A percentile compares a stretch with the other conserved stretches of the same genome.
Evolutionary conservation across 805 yeast genomes (phyloP).

Genomic region (Jamesozyma lodderae): DNA sequence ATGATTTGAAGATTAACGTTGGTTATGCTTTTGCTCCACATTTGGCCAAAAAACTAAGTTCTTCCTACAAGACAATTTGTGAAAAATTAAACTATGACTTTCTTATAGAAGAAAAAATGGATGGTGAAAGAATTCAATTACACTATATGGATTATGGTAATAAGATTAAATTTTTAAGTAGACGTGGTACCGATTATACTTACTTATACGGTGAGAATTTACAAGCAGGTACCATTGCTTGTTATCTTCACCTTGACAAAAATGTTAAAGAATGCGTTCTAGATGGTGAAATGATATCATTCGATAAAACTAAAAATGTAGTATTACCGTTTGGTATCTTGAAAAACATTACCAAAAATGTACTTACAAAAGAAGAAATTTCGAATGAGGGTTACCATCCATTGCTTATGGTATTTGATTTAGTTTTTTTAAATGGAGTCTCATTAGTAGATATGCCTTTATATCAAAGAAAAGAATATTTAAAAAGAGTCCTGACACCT

Average conservation of each 20-base stretch:
- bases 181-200: slow-evolving; percentile 69
- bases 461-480: slow-evolving; percentile 43
- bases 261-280: slow-evolving; percentile 36
- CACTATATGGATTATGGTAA: slow-evolving; percentile 49
- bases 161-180: slow-evolving; percentile 34
- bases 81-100: slow-evolving; percentile 40
- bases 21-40: slow-evolving; percentile 61
- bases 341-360: slow-evolving; percentile 57
- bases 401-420: slow-evolving; percentile 59
- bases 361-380: slow-evolving; percentile 36
- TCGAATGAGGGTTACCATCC: slow-evolving; percentile 39
- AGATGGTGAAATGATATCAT: slow-evolving; percentile 94
- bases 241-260: slow-evolving; percentile 34
- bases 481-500: slow-evolving; percentile 39
- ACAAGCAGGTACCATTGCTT: slow-evolving; percentile 46
- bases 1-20: slow-evolving; percentile 30
- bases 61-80: slow-evolving; percentile 44
- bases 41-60: slow-evolving; percentile 48
- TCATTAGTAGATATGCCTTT: slow-evolving; percentile 50
- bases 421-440: slow-evolving; percentile 58
- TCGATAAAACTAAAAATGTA: slow-evolving; percentile 48
- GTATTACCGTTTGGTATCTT: slow-evolving; percentile 76
- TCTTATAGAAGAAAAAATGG: slow-evolving; percentile 81
- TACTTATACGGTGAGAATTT: slow-evolving; percentile 51
- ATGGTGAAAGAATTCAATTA: slow-evolving; percentile 81